These are phyloP conservation scores for Pyrenopolyporus hunteri DNA, from an alignment of 495 filamentous ascomycete genomes.

Conservation along the genomic window DNA sequence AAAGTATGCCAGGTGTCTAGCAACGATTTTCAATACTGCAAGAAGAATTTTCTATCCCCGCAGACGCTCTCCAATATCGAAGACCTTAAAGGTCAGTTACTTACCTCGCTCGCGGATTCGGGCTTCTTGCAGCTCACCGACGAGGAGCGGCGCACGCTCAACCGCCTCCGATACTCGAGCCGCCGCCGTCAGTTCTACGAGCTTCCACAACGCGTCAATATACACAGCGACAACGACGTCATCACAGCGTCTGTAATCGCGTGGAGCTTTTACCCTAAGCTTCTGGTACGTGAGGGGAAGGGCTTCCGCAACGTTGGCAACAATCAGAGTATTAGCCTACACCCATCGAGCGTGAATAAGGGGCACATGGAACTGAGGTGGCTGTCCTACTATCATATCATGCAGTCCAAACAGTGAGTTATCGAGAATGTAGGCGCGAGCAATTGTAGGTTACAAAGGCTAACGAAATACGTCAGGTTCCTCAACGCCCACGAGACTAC, in stretches of 20 bases:
- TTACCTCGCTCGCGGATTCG: slow-evolving; percentile 80
- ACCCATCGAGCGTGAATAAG: slow-evolving; percentile 87
- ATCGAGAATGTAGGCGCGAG: neutral
- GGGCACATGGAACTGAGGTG: slow-evolving; percentile 69
- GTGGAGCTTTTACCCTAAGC: slow-evolving; percentile 94
- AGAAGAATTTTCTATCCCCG: slow-evolving; percentile 84
- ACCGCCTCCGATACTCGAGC: slow-evolving; percentile 53
- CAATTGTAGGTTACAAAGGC: neutral
- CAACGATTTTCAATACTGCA: slow-evolving; percentile 84
- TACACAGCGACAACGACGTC: slow-evolving; percentile 76
- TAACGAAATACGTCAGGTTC: slow-evolving; percentile 53
- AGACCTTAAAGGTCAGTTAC: slow-evolving; percentile 88
- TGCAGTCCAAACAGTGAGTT: slow-evolving; percentile 81
- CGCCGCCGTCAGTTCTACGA: slow-evolving; percentile 78
- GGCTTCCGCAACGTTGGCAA: slow-evolving; percentile 90
- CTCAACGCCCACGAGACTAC: slow-evolving; percentile 92
- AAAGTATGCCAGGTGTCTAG: slow-evolving; percentile 67
- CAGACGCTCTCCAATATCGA: slow-evolving; percentile 90
- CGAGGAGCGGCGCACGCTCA: slow-evolving; percentile 69
- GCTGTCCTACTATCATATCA: slow-evolving; percentile 93
- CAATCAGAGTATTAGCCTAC: slow-evolving; percentile 83
- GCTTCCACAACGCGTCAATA: slow-evolving; percentile 73
- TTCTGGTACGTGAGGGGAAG: slow-evolving; percentile 83
- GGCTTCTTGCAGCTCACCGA: slow-evolving; percentile 76
- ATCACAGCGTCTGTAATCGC: slow-evolving; percentile 81